Percentiles rank a stretch among this genome's conserved stretches.
These are phyloP conservation scores for Chlamydomonas applanata DNA, from an alignment of 139 green algal species.

Conservation along the genomic window DNA sequence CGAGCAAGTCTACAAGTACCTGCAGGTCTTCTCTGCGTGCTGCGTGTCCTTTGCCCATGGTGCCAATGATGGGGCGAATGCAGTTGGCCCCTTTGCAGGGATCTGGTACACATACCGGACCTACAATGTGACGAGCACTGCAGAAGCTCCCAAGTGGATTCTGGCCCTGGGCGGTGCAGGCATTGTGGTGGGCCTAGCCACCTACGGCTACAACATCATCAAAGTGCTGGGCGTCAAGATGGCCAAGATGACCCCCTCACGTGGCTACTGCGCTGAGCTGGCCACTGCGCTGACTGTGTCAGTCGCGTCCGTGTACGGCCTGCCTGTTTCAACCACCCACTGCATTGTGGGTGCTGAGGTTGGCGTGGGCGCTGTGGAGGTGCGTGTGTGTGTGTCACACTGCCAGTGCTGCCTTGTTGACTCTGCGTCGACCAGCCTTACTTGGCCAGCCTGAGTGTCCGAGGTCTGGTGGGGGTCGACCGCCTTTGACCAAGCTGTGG, in stretches of 20 bases:
- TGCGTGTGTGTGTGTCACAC: too few species aligned
- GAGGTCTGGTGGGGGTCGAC: not conserved
- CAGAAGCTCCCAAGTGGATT: slow-evolving; percentile 53
- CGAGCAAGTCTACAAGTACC: slow-evolving; percentile 50
- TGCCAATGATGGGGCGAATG: slow-evolving; percentile 74
- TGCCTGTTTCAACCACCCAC: slow-evolving; percentile 26
- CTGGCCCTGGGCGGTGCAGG: slow-evolving; percentile 70
- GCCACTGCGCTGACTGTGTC: slow-evolving; percentile 34
- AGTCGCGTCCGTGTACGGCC: slow-evolving; percentile 38
- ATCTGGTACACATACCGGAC: slow-evolving; percentile 47
- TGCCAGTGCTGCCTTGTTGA: too few species aligned
- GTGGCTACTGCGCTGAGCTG: slow-evolving; percentile 31
- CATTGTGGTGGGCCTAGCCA: slow-evolving; percentile 80
- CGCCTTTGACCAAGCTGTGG: slow-evolving; percentile 1
- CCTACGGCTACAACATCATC: slow-evolving; percentile 56
- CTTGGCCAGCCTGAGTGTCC: too few species aligned
- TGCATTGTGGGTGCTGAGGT: slow-evolving; percentile 31
- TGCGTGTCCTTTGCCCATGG: slow-evolving; percentile 85
- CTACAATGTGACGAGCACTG: slow-evolving; percentile 1
- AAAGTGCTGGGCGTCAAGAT: slow-evolving; percentile 21
- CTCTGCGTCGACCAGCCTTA: too few species aligned
- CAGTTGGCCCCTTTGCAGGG: slow-evolving; percentile 69
- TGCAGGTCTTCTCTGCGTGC: slow-evolving; percentile 75
- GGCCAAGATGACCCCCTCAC: slow-evolving; percentile 22
- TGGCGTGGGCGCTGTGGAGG: slow-evolving; percentile 29